These are phyloP conservation scores for Pisolithus marmoratus DNA, from an alignment of 768 basidiomycete genomes.

Conservation along the genomic window DNA sequence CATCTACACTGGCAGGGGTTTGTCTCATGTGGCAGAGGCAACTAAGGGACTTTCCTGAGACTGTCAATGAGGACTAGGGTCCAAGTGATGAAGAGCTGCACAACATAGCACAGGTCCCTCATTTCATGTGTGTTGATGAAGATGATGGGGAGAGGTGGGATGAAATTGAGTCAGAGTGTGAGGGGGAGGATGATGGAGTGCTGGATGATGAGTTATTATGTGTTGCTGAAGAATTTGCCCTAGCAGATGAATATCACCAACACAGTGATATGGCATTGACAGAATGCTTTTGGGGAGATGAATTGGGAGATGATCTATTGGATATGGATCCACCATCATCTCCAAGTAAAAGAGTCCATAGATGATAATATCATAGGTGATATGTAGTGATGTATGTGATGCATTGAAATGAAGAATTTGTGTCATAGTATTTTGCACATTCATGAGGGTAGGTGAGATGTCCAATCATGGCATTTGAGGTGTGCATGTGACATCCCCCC, in stretches of 20 bases:
- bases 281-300: neutral
- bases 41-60: neutral
- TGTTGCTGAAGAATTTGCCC: constrained; percentile 6
- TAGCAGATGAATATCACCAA: too few relatives aligned
- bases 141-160: neutral
- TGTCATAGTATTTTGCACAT: too few relatives aligned
- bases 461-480: too few relatives aligned
- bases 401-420: too few relatives aligned
- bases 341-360: neutral
- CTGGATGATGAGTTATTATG: constrained; percentile 5
- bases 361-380: neutral
- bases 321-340: neutral
- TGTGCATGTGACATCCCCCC: too few relatives aligned
- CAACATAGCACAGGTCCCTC: neutral
- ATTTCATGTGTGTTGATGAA: neutral
- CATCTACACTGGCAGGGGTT: neutral
- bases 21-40: neutral
- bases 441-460: too few relatives aligned
- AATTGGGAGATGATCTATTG: neutral
- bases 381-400: too few relatives aligned
- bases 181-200: neutral
- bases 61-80: neutral
- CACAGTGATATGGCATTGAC: neutral
- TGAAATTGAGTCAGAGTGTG: neutral
- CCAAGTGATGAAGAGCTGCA: neutral